phyloP scores from a whole-genome alignment of 257 asterid species.

The Salvia rosmarinus region DNA sequence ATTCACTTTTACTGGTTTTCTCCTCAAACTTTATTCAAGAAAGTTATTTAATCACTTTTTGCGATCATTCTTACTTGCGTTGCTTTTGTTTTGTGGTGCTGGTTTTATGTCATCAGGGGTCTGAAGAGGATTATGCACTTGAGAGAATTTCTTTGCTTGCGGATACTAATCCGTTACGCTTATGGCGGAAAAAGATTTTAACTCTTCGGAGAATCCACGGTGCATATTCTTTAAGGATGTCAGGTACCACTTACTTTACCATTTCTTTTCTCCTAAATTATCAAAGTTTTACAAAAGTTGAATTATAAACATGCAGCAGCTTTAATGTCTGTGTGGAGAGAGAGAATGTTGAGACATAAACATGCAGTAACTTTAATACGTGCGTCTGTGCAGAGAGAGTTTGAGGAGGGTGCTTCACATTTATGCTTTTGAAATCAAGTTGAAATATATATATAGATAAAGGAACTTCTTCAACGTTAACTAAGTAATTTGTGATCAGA shows the following conservation, averaged over 20 bases:
- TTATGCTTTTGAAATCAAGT: too few relatives aligned
- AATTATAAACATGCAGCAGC: neutral
- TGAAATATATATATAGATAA: too few relatives aligned
- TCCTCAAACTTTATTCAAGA: neutral
- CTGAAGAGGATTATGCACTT: neutral
- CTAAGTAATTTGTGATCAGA: neutral
- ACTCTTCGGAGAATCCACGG: neutral
- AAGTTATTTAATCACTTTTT: neutral
- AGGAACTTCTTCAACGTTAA: neutral
- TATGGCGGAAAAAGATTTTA: constrained; percentile 1
- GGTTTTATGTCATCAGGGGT: constrained; percentile 2
- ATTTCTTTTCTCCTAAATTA: neutral
- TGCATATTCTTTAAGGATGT: constrained; percentile 13
- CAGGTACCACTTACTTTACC: neutral
- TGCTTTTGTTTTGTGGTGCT: neutral
- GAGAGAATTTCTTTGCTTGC: neutral
- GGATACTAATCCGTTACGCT: neutral
- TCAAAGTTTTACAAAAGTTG: neutral
- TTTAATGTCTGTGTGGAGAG: neutral
- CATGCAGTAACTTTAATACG: too few relatives aligned
- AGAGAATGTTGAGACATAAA: too few relatives aligned
- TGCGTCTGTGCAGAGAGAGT: too few relatives aligned
- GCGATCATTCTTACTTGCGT: neutral
- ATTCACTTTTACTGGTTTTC: neutral
- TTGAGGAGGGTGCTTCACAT: too few relatives aligned